phyloP scores from a whole-genome alignment of 441 rosid genomes.

The Omphalea diandra region DNA sequence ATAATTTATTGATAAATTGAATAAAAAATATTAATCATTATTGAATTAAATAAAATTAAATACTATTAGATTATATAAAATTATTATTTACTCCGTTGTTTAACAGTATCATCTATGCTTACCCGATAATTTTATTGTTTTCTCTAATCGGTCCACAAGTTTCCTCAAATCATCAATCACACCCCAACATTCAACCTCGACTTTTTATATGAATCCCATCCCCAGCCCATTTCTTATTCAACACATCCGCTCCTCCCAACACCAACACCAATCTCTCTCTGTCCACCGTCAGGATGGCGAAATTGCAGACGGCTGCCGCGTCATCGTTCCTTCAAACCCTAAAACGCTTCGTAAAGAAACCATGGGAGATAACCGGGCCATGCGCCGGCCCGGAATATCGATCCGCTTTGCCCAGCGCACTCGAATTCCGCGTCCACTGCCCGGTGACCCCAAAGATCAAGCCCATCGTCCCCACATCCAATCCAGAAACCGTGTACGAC shows the following conservation, averaged over 20 bases:
- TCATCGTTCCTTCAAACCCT: constrained; percentile 58
- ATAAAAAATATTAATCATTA: no score
- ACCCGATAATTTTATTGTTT: background rate
- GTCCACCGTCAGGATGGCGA: constrained; percentile 43
- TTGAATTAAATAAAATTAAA: no score
- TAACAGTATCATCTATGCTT: no score
- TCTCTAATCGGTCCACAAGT: background rate
- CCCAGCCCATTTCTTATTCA: background rate
- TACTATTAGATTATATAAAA: no score
- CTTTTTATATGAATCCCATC: background rate
- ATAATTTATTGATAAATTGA: no score
- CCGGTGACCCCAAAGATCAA: constrained; percentile 59
- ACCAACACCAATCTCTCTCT: background rate
- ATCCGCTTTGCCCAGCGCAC: constrained; percentile 48
- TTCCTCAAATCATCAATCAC: background rate
- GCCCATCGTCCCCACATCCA: constrained; percentile 64
- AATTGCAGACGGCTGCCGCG: constrained; percentile 42
- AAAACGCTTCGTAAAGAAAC: constrained; percentile 70
- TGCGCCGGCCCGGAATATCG: constrained; percentile 81
- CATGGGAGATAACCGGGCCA: constrained; percentile 93
- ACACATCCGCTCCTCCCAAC: background rate
- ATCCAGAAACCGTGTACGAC: constrained; percentile 87
- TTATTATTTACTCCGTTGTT: no score
- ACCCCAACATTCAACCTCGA: background rate
- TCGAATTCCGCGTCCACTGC: constrained; percentile 68